phyloP scores from a whole-genome alignment of 164 flowering plant species.

The Kingdonia uniflora region DNA sequence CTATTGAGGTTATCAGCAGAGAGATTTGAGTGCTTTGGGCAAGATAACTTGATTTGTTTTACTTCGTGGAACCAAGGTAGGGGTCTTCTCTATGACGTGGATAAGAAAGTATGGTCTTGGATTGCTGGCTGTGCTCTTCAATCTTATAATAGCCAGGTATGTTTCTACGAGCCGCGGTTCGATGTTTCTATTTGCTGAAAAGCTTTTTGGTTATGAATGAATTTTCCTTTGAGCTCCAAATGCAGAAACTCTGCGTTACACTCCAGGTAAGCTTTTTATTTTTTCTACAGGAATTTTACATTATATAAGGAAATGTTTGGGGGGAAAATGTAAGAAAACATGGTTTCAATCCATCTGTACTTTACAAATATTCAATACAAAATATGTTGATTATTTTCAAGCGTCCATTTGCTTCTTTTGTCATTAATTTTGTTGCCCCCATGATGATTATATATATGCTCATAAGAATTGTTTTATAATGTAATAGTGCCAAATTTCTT shows the following conservation, averaged over 20 bases:
- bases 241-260: no score
- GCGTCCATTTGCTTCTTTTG: no score
- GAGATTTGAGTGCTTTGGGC: conserved; percentile 95
- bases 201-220: background rate
- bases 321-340: background rate
- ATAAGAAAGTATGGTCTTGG: conserved; percentile 90
- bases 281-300: no score
- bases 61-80: conserved; percentile 99
- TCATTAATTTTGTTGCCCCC: no score
- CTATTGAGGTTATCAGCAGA: conserved; percentile 87
- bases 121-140: conserved; percentile 91
- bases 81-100: conserved; percentile 81
- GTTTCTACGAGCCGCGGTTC: conserved; percentile 93
- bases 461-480: no score
- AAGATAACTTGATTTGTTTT: conserved; percentile 71
- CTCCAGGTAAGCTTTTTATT: no score
- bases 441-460: no score
- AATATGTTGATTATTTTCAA: background rate
- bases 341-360: conserved; percentile 2
- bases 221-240: no score
- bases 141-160: conserved; percentile 81
- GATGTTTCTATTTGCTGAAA: conserved; percentile 60
- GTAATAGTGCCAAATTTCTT: no score
- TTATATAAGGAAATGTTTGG: no score
- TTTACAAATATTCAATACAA: background rate